Evolutionary conservation across 2,329 filamentous ascomycete species (phyloP), one percentile per base, ranked within the genome.

Genomic region (Aspergillus quadricinctus): DNA sequence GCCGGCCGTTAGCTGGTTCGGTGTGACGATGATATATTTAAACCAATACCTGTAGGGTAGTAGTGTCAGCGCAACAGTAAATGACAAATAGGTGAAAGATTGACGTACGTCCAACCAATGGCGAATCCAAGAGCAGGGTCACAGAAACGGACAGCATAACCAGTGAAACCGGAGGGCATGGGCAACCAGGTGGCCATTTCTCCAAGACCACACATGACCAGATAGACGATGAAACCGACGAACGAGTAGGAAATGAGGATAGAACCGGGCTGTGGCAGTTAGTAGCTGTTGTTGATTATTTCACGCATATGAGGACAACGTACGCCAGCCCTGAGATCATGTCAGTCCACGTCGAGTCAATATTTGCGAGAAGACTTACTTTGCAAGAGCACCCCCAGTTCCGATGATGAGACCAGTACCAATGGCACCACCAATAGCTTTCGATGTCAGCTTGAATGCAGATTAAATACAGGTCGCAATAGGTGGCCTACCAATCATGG

Each of bases 141-240:
- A 66, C 86, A 88, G 77, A 91, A 94, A 49, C 90, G 83, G 58
- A 85, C 82, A 25, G 90, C 89, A 68, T 92, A 94, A 66, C 88
- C 88, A 58, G 89, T 89, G 74, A 94, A 95, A 64, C 90, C 90
- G 69, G 88, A 85, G 54, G 85, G 83, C 66, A 92, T 80, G 51
- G 90, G 90, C 35, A 94, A 74, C 88, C 88, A 94, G 52, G 89
- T 83, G 8, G 89, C 88, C 88, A 94, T 94, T 73, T 93, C 89
- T 60, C 89, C 90, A 3, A 94, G 83, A 55, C 84, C 87, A 56
- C 86, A 86, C 88, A 94, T 92, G 64, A 94, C 89, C 45, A 91
- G 77, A 73, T 86, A 94, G 62, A 93, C 90, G 57, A 94, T 67
- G 50, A 77, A 75, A 49, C 76, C 76, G 48, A 78, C 74, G 53